A percentile compares a stretch with the other conserved stretches of the same genome.
Evolutionary conservation across 23 red algal genomes (phyloP).

Genomic region (Gracilaria domingensis): DNA sequence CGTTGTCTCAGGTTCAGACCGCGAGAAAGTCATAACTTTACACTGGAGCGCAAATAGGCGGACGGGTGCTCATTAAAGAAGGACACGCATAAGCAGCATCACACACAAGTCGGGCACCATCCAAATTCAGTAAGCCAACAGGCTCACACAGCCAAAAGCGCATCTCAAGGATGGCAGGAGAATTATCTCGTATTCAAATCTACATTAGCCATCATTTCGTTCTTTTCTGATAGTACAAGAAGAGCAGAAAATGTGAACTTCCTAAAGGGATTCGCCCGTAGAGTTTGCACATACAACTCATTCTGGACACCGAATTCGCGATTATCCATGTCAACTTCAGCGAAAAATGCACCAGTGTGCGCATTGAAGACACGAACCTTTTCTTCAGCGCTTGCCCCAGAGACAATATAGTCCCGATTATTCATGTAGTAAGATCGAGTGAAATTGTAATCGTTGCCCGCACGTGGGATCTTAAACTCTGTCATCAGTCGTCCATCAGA

Average conservation of each 20-base stretch:
- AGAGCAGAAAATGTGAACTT: conserved; percentile 72
- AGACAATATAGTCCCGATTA: conserved; percentile 89
- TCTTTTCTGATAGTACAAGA: conserved; percentile 14
- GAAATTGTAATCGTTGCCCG: conserved; percentile 74
- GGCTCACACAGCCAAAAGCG: not conserved
- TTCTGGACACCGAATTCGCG: conserved; percentile 6
- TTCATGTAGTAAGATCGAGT: conserved; percentile 99
- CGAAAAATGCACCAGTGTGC: conserved; percentile 60
- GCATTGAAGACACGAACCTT: conserved; percentile 84
- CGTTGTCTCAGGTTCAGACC: conserved; percentile 12
- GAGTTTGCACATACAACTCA: conserved; percentile 51
- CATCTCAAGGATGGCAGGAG: not conserved
- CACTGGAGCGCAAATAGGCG: not conserved
- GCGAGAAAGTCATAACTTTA: conserved; percentile 33
- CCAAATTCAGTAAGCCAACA: not conserved
- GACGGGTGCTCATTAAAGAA: not conserved
- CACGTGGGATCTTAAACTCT: conserved; percentile 70
- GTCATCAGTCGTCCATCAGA: conserved; percentile 71
- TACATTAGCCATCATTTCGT: conserved; percentile 60
- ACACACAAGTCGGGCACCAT: not conserved
- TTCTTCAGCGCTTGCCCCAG: conserved; percentile 88
- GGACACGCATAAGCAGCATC: not conserved
- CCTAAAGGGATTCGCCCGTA: conserved; percentile 57
- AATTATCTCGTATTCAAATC: conserved; percentile 36
- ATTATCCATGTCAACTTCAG: conserved; percentile 68